A percentile compares a stretch with the other conserved stretches of the same genome.
Conservation (phyloP, 1,284 basidiomycete genomes). For the Malassezia vespertilionis region DNA sequence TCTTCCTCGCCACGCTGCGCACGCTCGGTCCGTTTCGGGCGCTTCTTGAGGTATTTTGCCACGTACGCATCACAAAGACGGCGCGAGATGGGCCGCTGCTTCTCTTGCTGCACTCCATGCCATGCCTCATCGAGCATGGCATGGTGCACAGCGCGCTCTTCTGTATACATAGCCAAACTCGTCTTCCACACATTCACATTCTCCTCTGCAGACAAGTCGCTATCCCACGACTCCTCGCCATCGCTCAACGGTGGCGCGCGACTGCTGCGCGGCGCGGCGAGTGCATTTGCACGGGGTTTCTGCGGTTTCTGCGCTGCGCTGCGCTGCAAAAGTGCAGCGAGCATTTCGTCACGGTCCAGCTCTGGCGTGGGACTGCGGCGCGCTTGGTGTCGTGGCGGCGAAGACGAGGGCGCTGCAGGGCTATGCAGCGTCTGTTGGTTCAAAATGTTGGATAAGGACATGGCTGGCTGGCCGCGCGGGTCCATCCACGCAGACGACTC, state of each 20-base stretch:
- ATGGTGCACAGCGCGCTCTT: slow-evolving; percentile 24
- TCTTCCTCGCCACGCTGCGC: slow-evolving; percentile 25
- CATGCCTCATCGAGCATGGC: slow-evolving; percentile 26
- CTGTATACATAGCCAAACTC: slow-evolving; percentile 32
- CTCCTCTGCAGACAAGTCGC: slow-evolving; percentile 38
- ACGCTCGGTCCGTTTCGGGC: neutral
- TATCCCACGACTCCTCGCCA: slow-evolving; percentile 26
- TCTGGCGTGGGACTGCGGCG: neutral
- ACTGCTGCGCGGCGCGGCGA: neutral
- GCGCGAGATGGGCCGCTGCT: slow-evolving; percentile 23
- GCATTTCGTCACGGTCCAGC: neutral
- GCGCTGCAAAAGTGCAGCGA: neutral
- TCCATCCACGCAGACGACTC: slow-evolving; percentile 4
- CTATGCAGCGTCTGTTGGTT: slow-evolving; percentile 5
- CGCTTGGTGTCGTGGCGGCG: neutral
- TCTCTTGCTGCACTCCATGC: slow-evolving; percentile 16
- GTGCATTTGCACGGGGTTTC: neutral
- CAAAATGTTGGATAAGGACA: slow-evolving; percentile 15
- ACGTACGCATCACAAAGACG: slow-evolving; percentile 32
- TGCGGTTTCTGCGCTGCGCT: neutral
- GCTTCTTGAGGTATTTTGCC: slow-evolving; percentile 23
- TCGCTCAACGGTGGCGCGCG: neutral
- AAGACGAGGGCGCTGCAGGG: neutral
- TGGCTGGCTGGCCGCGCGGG: slow-evolving; percentile 11
- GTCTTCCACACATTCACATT: slow-evolving; percentile 30